A percentile compares a stretch with the other conserved stretches of the same genome.
These are phyloP conservation scores for Plantago major DNA, from an alignment of 257 asterid genomes.

Conservation along the genomic window DNA sequence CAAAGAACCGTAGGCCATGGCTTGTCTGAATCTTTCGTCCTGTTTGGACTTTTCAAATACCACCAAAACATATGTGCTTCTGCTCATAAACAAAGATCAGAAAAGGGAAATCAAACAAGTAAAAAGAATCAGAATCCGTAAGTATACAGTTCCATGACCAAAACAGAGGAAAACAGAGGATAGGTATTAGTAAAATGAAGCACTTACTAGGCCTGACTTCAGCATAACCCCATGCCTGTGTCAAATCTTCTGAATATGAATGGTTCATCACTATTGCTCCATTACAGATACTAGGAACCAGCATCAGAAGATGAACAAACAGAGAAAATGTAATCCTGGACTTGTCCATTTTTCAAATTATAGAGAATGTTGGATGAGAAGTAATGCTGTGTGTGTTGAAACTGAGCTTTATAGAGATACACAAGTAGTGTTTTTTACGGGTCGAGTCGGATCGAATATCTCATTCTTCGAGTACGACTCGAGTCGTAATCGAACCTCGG, in stretches of 20 bases:
- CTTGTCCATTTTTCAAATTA: constrained; percentile 33
- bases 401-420: too few relatives aligned
- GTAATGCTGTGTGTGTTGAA: not conserved
- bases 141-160: not conserved
- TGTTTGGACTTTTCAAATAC: constrained; percentile 80
- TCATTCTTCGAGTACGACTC: too few relatives aligned
- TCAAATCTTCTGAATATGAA: constrained; percentile 49
- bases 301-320: constrained; percentile 20
- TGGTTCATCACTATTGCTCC: constrained; percentile 29
- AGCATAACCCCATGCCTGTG: constrained; percentile 89
- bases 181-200: not conserved
- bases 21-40: constrained; percentile 58
- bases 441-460: too few relatives aligned
- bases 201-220: constrained; percentile 86
- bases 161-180: not conserved
- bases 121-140: too few relatives aligned
- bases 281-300: constrained; percentile 22
- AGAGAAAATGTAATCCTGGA: constrained; percentile 27
- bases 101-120: not conserved
- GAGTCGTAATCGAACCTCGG: too few relatives aligned
- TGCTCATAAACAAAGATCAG: constrained; percentile 25
- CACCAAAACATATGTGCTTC: constrained; percentile 99
- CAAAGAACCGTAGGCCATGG: constrained; percentile 97
- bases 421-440: too few relatives aligned
- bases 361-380: not conserved